Conservation (phyloP, 2,329 filamentous ascomycete species). For the Domatiomyces globalis region DNA sequence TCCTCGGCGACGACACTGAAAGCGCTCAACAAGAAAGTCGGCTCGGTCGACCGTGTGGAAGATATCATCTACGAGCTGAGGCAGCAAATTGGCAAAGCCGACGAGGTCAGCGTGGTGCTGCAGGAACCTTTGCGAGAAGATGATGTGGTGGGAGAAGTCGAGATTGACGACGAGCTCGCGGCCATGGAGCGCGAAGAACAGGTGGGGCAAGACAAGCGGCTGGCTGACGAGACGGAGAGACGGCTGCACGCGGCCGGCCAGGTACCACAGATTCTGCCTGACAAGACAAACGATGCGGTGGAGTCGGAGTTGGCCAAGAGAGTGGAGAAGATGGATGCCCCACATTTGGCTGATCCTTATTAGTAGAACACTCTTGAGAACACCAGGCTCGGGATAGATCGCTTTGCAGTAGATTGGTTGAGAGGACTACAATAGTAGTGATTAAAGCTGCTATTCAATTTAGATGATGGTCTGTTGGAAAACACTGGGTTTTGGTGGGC, state of each 20-base stretch:
- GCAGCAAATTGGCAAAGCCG: conserved; percentile 65
- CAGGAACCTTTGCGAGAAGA: conserved; percentile 41
- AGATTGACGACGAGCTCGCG: conserved; percentile 78
- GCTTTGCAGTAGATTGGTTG: no score
- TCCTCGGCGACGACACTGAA: conserved; percentile 58
- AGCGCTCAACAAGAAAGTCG: conserved; percentile 60
- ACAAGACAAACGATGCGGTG: conserved; percentile 2
- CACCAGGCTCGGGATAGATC: not conserved
- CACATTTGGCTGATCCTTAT: conserved; percentile 6
- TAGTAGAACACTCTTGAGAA: not conserved
- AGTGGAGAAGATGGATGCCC: conserved; percentile 10
- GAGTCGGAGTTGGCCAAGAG: conserved; percentile 12
- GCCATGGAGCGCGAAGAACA: conserved; percentile 51
- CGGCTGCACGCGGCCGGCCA: conserved; percentile 14
- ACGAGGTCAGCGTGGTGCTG: conserved; percentile 68
- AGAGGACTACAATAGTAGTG: no score
- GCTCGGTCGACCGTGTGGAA: conserved; percentile 62
- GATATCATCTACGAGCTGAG: conserved; percentile 59
- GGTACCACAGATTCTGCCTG: not conserved
- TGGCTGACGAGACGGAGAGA: conserved; percentile 21
- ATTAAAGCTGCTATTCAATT: no score
- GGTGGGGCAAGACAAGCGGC: conserved; percentile 28
- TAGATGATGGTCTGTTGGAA: no score
- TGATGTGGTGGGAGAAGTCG: conserved; percentile 56
- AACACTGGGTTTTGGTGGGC: no score